phyloP scores from a whole-genome alignment of 495 filamentous ascomycete genomes.

The Alectoria sarmentosa region DNA sequence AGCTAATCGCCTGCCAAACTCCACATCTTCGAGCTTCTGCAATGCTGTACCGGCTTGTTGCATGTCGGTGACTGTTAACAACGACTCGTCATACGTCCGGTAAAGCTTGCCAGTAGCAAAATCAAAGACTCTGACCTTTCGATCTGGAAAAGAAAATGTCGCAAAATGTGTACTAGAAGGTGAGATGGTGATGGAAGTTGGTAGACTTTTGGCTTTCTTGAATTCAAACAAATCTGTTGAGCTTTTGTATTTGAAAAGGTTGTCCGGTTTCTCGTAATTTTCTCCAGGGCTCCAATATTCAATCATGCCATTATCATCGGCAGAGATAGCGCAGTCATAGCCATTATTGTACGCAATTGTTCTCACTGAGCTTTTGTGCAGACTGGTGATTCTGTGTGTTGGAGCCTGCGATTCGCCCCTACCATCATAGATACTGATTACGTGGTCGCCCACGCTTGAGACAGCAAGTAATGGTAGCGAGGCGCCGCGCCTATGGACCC shows the following conservation, averaged over 20 bases:
- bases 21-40: constrained; percentile 74
- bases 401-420: constrained; percentile 70
- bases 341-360: constrained; percentile 83
- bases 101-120: constrained; percentile 82
- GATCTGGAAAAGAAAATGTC: constrained; percentile 88
- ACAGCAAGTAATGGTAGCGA: constrained; percentile 82
- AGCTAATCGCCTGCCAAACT: constrained; percentile 85
- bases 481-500: constrained; percentile 84
- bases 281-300: constrained; percentile 89
- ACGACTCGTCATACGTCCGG: constrained; percentile 90
- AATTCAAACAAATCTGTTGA: constrained; percentile 93
- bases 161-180: constrained; percentile 79
- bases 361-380: constrained; percentile 73
- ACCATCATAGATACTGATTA: constrained; percentile 81
- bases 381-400: constrained; percentile 61
- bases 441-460: constrained; percentile 67
- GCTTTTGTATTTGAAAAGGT: constrained; percentile 87
- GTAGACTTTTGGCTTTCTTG: constrained; percentile 85
- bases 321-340: constrained; percentile 84
- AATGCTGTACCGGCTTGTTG: constrained; percentile 82
- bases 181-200: constrained; percentile 78
- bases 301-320: constrained; percentile 86
- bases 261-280: constrained; percentile 82
- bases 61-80: constrained; percentile 80
- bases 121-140: constrained; percentile 87